Evolutionary conservation across 2,329 filamentous ascomycete species (phyloP).

Genomic region (Claviceps lovelessii): DNA sequence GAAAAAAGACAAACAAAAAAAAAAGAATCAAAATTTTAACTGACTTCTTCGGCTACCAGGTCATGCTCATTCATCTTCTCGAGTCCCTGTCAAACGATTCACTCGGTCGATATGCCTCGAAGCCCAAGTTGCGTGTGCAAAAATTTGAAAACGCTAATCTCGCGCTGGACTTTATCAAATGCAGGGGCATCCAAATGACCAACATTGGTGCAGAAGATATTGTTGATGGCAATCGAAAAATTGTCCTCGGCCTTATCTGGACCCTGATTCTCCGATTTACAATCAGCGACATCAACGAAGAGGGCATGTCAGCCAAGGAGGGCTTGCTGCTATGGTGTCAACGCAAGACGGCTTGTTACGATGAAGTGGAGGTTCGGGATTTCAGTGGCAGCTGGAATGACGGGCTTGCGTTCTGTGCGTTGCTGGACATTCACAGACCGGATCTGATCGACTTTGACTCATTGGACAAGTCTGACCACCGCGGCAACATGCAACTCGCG

Average conservation of each 20-base stretch:
- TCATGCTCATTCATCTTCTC: slow-evolving; percentile 89
- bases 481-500: slow-evolving; percentile 93
- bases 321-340: slow-evolving; percentile 94
- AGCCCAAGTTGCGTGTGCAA: slow-evolving; percentile 90
- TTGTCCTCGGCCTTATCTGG: slow-evolving; percentile 95
- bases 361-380: slow-evolving; percentile 88
- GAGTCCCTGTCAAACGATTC: slow-evolving; percentile 92
- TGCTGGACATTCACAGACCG: slow-evolving; percentile 91
- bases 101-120: slow-evolving; percentile 89
- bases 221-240: slow-evolving; percentile 94
- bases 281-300: slow-evolving; percentile 96
- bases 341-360: slow-evolving; percentile 95
- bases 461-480: slow-evolving; percentile 85
- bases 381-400: slow-evolving; percentile 97
- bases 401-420: slow-evolving; percentile 86
- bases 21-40: neutral
- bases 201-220: slow-evolving; percentile 98
- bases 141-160: slow-evolving; percentile 97
- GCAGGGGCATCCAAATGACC: slow-evolving; percentile 85
- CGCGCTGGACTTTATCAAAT: slow-evolving; percentile 84
- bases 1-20: no score
- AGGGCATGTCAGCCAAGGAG: slow-evolving; percentile 95
- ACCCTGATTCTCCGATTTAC: slow-evolving; percentile 95
- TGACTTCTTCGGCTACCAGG: slow-evolving; percentile 32
- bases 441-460: slow-evolving; percentile 95